Evolutionary conservation across 2,329 filamentous ascomycete species (phyloP).

Genomic region (Penicillium sclerotigenum): DNA sequence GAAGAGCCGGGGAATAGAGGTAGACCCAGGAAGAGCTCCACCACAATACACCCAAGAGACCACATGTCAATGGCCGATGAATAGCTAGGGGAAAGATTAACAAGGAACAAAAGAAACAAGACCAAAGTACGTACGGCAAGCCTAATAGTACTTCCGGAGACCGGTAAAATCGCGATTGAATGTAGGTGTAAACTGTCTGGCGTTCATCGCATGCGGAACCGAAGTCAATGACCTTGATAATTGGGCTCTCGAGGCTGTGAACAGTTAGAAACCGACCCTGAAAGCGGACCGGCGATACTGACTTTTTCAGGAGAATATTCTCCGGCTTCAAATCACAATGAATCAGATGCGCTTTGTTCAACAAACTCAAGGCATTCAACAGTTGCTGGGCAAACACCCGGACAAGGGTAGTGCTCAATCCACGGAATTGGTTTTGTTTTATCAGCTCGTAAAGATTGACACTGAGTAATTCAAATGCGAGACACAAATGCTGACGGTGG

Average conservation of each 20-base stretch:
- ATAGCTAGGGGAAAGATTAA: slow-evolving; percentile 54
- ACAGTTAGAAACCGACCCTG: not conserved
- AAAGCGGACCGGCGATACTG: slow-evolving; percentile 24
- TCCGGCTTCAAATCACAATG: slow-evolving; percentile 98
- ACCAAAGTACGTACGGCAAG: slow-evolving; percentile 58
- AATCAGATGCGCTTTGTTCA: slow-evolving; percentile 95
- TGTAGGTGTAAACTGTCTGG: slow-evolving; percentile 98
- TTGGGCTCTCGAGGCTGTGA: slow-evolving; percentile 80
- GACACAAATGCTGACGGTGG: slow-evolving; percentile 90
- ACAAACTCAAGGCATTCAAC: slow-evolving; percentile 81
- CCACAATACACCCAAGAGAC: slow-evolving; percentile 97
- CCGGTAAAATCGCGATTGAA: slow-evolving; percentile 95
- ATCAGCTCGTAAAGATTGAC: slow-evolving; percentile 98
- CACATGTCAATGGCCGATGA: slow-evolving; percentile 99
- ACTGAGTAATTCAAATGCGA: slow-evolving; percentile 93
- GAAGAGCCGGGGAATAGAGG: slow-evolving; percentile 95
- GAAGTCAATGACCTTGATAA: slow-evolving; percentile 99
- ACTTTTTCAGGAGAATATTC: slow-evolving; percentile 96
- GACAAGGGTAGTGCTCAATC: slow-evolving; percentile 92
- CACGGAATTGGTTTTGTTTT: slow-evolving; percentile 98
- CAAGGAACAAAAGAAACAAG: not conserved
- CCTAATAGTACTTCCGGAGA: slow-evolving; percentile 96
- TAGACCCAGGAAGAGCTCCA: slow-evolving; percentile 91
- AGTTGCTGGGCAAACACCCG: slow-evolving; percentile 97
- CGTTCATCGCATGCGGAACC: slow-evolving; percentile 97